These are phyloP conservation scores for Arachnomyces sp. DNA, from an alignment of 2,329 filamentous ascomycete species.

Conservation along the genomic window DNA sequence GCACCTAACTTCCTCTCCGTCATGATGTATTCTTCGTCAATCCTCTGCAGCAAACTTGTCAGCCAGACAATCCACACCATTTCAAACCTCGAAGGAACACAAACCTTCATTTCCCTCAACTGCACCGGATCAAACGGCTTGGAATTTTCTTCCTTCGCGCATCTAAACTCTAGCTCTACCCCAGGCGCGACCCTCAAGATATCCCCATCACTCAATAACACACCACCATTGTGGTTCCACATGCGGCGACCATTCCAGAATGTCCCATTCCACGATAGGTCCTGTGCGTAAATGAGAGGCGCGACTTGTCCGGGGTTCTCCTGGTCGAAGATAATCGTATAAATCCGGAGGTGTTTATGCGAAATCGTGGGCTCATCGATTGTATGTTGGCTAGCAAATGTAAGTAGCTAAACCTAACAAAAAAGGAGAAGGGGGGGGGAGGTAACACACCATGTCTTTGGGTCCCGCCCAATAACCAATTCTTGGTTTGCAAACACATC, in stretches of 20 bases:
- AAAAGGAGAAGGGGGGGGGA: background rate
- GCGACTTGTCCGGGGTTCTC: slow-evolving; percentile 28
- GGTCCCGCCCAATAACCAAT: slow-evolving; percentile 12
- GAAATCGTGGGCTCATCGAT: slow-evolving; percentile 30
- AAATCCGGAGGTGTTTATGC: slow-evolving; percentile 35
- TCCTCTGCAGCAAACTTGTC: slow-evolving; percentile 17
- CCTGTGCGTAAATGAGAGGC: slow-evolving; percentile 37
- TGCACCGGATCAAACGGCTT: slow-evolving; percentile 22
- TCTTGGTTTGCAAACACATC: slow-evolving; percentile 9
- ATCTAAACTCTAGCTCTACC: slow-evolving; percentile 16
- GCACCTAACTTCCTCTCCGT: slow-evolving; percentile 34
- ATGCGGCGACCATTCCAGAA: slow-evolving; percentile 32
- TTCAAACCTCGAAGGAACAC: slow-evolving; percentile 1
- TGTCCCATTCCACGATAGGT: slow-evolving; percentile 35
- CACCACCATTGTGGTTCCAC: slow-evolving; percentile 23
- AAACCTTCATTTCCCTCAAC: slow-evolving; percentile 27
- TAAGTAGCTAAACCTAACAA: background rate
- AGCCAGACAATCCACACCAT: background rate
- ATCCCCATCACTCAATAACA: slow-evolving; percentile 33
- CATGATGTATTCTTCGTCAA: slow-evolving; percentile 27
- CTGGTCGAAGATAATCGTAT: slow-evolving; percentile 35
- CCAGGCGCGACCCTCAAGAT: slow-evolving; percentile 21
- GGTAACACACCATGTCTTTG: slow-evolving; percentile 9
- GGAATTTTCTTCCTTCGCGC: slow-evolving; percentile 3
- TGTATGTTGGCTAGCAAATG: slow-evolving; percentile 18